phyloP scores from a whole-genome alignment of 805 yeast genomes.

The Wickerhamiella allomyrinae region DNA sequence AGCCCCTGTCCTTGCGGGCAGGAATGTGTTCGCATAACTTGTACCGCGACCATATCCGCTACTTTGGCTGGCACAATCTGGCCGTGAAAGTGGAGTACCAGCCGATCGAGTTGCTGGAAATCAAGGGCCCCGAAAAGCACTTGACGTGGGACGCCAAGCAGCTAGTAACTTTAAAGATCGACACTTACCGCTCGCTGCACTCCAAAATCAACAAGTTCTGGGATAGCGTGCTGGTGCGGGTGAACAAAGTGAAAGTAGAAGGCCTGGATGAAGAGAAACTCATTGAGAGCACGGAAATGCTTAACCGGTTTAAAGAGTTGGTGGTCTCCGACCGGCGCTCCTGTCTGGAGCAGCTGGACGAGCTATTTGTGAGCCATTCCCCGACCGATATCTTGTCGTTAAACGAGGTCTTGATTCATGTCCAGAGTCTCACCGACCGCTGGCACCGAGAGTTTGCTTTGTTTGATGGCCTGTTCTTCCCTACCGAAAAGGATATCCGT shows the following conservation, averaged over 20 bases:
- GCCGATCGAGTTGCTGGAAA: constrained; percentile 59
- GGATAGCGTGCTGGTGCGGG: constrained; percentile 52
- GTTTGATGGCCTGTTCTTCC: constrained; percentile 66
- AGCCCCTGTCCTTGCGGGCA: constrained; percentile 38
- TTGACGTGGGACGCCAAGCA: constrained; percentile 58
- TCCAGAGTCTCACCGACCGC: constrained; percentile 68
- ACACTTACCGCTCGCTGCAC: constrained; percentile 40
- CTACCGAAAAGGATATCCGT: constrained; percentile 86
- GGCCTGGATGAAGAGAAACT: constrained; percentile 56
- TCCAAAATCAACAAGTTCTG: constrained; percentile 48
- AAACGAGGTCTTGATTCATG: constrained; percentile 50
- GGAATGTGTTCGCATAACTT: constrained; percentile 70
- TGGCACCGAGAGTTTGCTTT: constrained; percentile 80
- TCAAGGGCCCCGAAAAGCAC: constrained; percentile 61
- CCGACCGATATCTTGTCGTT: constrained; percentile 57
- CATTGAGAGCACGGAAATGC: constrained; percentile 48
- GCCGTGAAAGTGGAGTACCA: constrained; percentile 71
- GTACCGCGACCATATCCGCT: constrained; percentile 66
- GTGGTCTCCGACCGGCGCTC: constrained; percentile 37
- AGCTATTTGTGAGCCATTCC: constrained; percentile 38
- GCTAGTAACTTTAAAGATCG: constrained; percentile 54
- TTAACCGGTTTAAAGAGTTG: constrained; percentile 42
- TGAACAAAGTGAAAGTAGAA: constrained; percentile 66
- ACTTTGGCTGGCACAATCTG: constrained; percentile 66
- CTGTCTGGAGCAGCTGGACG: constrained; percentile 34